Conservation (phyloP, 139 green algal species). For the Chlamydomonas sphaeroides region DNA sequence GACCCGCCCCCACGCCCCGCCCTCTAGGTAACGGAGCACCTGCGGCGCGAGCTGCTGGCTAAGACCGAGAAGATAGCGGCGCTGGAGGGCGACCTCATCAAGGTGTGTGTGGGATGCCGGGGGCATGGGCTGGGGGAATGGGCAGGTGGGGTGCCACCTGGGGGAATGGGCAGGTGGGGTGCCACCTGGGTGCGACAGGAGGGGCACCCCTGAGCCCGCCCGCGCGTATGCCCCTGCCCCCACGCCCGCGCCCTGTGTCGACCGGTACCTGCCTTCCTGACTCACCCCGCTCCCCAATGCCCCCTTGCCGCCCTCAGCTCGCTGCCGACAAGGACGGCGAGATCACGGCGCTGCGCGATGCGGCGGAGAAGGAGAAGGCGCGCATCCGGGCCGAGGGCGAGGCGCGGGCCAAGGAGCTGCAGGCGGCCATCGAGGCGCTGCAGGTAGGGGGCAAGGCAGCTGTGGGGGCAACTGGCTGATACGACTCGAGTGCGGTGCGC, state of each 20-base stretch:
- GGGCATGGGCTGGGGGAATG: no score
- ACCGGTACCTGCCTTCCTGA: no score
- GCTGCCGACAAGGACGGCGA: constrained; percentile 45
- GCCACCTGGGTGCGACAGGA: no score
- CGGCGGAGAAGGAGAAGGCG: constrained; percentile 18
- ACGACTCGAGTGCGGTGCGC: no score
- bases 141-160: no score
- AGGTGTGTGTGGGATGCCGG: no score
- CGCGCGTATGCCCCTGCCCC: no score
- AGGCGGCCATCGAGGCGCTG: constrained; percentile 39
- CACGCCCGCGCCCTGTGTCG: no score
- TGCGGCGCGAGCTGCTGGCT: constrained; percentile 70
- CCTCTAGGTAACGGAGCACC: constrained; percentile 67
- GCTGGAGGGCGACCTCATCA: constrained; percentile 58
- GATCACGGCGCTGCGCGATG: constrained; percentile 16
- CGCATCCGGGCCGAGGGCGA: constrained; percentile 14
- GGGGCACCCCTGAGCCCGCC: no score
- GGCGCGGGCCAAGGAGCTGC: constrained; percentile 25
- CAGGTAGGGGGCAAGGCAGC: background rate
- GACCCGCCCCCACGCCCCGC: background rate
- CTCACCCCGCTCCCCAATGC: no score
- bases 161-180: no score
- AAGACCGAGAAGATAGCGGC: constrained; percentile 72
- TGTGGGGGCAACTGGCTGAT: no score
- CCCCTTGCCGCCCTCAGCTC: constrained; percentile 20